Conservation (phyloP, 768 basidiomycete genomes). For the Atractiella rhizophila region DNA sequence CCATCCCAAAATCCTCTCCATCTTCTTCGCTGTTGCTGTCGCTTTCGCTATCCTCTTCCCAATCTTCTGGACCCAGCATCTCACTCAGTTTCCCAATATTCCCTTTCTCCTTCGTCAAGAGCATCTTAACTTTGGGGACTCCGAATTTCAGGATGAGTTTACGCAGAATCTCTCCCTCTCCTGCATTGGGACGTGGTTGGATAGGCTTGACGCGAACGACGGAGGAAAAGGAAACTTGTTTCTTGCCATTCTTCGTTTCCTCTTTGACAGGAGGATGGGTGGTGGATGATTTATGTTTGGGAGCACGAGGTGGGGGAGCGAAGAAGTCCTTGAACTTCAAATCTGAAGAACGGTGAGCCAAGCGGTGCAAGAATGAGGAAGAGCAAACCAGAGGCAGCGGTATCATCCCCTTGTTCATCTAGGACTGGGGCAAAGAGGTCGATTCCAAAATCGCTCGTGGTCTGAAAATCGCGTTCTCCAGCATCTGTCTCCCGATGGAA, state of each 20-base stretch:
- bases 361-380: neutral
- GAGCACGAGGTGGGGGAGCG: slow-evolving; percentile 29
- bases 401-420: slow-evolving; percentile 28
- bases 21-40: neutral
- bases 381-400: slow-evolving; percentile 13
- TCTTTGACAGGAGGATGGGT: neutral
- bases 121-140: slow-evolving; percentile 8
- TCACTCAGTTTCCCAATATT: neutral
- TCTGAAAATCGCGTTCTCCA: slow-evolving; percentile 32
- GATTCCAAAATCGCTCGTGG: slow-evolving; percentile 25
- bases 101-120: slow-evolving; percentile 10
- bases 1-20: slow-evolving; percentile 18
- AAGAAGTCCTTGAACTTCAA: slow-evolving; percentile 56
- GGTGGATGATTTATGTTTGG: neutral
- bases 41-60: slow-evolving; percentile 16
- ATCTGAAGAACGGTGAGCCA: neutral
- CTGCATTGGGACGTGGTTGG: slow-evolving; percentile 39
- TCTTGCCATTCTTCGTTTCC: slow-evolving; percentile 3
- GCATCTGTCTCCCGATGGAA: slow-evolving; percentile 72
- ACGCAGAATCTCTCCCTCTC: slow-evolving; percentile 17
- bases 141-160: slow-evolving; percentile 15
- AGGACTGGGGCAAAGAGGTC: slow-evolving; percentile 43
- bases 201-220: slow-evolving; percentile 60
- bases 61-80: slow-evolving; percentile 10
- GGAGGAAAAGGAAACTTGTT: slow-evolving; percentile 46